These are phyloP conservation scores for Apostasia ramifera DNA, from an alignment of 106 monocot genomes.

Conservation along the genomic window DNA sequence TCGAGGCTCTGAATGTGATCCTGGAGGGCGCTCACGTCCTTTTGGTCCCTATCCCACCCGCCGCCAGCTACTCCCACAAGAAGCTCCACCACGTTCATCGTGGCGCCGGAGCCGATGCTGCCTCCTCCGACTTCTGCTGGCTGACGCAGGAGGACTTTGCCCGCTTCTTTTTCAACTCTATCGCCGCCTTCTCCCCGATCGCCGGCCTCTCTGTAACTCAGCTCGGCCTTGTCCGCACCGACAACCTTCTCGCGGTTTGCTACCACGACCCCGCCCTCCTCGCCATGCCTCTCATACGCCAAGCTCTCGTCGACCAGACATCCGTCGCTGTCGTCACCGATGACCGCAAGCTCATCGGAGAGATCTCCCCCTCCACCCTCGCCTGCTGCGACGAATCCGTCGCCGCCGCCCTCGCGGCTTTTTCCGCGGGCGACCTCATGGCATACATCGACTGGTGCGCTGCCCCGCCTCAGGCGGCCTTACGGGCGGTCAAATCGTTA, in stretches of 20 bases:
- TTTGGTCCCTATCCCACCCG: constrained; percentile 41
- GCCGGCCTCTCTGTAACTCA: constrained; percentile 37
- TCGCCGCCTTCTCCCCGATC: constrained; percentile 52
- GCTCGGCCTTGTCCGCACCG: constrained; percentile 48
- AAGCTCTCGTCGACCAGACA: constrained; percentile 33
- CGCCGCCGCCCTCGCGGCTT: constrained; percentile 49
- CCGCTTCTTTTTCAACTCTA: constrained; percentile 70
- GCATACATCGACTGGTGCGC: constrained; percentile 55
- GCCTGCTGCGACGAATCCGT: constrained; percentile 45
- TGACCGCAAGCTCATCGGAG: constrained; percentile 55
- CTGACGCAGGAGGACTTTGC: constrained; percentile 65
- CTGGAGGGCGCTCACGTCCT: constrained; percentile 35
- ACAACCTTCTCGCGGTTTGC: constrained; percentile 25
- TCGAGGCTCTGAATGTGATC: constrained; percentile 55
- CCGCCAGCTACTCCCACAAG: neutral
- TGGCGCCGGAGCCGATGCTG: constrained; percentile 1
- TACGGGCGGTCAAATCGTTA: constrained; percentile 26
- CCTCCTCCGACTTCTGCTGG: constrained; percentile 36
- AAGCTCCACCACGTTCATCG: neutral
- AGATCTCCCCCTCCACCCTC: constrained; percentile 60
- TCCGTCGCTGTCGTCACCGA: constrained; percentile 65
- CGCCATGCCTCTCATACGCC: constrained; percentile 41
- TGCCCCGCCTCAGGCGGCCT: constrained; percentile 16
- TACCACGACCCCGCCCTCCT: constrained; percentile 48
- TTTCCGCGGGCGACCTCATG: constrained; percentile 70